Evolutionary conservation across 1,284 basidiomycete species (phyloP).

Genomic region (Heliocybe sulcata): DNA sequence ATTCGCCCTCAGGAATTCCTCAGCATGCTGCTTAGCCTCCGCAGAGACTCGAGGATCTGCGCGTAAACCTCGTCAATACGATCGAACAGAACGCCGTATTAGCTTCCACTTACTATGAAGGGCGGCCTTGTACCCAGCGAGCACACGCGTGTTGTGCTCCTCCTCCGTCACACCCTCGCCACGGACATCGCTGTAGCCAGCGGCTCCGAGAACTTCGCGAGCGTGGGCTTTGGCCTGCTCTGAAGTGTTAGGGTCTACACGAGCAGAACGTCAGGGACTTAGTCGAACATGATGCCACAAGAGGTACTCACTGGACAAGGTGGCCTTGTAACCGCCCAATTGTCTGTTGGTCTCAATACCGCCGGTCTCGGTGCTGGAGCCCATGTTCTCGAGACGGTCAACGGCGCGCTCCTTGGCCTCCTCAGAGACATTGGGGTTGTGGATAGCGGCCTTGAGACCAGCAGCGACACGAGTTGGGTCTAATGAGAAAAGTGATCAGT

Average conservation of each 20-base stretch:
- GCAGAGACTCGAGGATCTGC: conserved; percentile 30
- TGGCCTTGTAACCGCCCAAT: conserved; percentile 3
- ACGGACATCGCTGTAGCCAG: neutral
- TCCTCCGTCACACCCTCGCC: conserved; percentile 19
- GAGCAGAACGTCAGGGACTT: neutral
- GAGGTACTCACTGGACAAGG: neutral
- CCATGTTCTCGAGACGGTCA: conserved; percentile 34
- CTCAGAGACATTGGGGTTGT: conserved; percentile 44
- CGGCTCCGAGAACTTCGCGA: neutral
- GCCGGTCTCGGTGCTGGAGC: conserved; percentile 9
- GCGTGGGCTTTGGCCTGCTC: conserved; percentile 2
- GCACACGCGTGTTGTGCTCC: conserved; percentile 31
- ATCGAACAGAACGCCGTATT: neutral
- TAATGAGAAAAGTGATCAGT: conserved; percentile 2
- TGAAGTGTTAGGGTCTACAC: conserved; percentile 2
- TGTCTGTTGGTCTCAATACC: conserved; percentile 14
- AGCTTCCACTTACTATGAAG: conserved; percentile 29
- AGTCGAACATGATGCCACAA: neutral
- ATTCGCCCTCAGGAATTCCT: conserved; percentile 28
- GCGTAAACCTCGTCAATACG: neutral
- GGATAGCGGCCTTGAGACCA: conserved; percentile 47
- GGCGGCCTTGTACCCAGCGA: conserved; percentile 43
- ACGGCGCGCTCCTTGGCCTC: conserved; percentile 41
- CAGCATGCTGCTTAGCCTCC: conserved; percentile 37
- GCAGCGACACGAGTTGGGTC: conserved; percentile 35